Evolutionary conservation across 2,329 filamentous ascomycete species (phyloP).

Genomic region (Lachnellula suecica): DNA sequence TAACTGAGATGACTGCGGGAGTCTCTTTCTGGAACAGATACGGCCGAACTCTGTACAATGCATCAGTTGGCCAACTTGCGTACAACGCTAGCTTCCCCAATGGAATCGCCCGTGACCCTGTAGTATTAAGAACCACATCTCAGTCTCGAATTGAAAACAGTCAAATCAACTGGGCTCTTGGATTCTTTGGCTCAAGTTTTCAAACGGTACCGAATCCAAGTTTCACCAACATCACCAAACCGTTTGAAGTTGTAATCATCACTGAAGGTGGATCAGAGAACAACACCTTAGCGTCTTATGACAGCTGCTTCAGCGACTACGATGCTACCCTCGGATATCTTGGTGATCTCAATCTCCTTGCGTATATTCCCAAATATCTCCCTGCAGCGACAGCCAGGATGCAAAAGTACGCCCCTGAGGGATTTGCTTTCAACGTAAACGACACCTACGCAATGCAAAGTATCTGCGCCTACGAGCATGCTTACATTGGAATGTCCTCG

Average conservation of each 20-base stretch:
- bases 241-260: conserved; percentile 49
- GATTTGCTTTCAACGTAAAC: conserved; percentile 47
- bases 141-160: conserved; percentile 55
- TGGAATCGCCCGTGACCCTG: conserved; percentile 46
- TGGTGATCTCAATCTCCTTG: conserved; percentile 41
- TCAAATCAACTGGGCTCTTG: conserved; percentile 51
- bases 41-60: conserved; percentile 51
- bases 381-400: conserved; percentile 44
- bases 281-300: conserved; percentile 52
- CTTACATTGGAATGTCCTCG: conserved; percentile 46
- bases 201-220: conserved; percentile 36
- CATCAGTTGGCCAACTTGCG: conserved; percentile 43
- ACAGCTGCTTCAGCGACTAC: conserved; percentile 45
- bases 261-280: conserved; percentile 49
- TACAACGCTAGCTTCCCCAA: conserved; percentile 47
- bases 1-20: conserved; percentile 48
- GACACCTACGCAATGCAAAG: conserved; percentile 52
- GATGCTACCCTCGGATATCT: conserved; percentile 22
- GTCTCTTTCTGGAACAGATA: conserved; percentile 54
- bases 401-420: conserved; percentile 44
- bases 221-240: conserved; percentile 39
- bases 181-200: conserved; percentile 51
- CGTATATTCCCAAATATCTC: conserved; percentile 47
- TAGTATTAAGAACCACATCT: conserved; percentile 52
- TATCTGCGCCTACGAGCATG: conserved; percentile 54